phyloP scores from a whole-genome alignment of 805 yeast genomes.

The Saccharomycopsis fermentans region DNA sequence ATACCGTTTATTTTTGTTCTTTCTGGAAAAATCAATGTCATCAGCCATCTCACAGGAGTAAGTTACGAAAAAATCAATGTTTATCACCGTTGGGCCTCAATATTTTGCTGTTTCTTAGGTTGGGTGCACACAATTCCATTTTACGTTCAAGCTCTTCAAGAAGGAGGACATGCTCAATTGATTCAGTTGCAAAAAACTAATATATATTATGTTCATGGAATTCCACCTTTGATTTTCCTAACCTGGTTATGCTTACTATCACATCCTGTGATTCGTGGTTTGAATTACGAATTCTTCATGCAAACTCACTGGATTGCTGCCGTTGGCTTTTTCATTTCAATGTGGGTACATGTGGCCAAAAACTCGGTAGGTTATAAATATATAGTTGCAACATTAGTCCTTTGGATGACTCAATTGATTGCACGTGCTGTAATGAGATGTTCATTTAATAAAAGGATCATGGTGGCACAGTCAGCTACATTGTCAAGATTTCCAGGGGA shows the following conservation, averaged over 20 bases:
- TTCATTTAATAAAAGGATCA: slow-evolving; percentile 29
- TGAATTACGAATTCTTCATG: slow-evolving; percentile 37
- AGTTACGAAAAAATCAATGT: slow-evolving; percentile 46
- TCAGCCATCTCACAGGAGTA: slow-evolving; percentile 40
- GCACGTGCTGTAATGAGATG: slow-evolving; percentile 39
- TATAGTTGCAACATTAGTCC: slow-evolving; percentile 40
- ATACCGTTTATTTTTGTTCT: slow-evolving; percentile 41
- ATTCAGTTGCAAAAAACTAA: slow-evolving; percentile 21
- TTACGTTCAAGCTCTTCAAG: slow-evolving; percentile 32
- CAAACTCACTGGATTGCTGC: slow-evolving; percentile 47
- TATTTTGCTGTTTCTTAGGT: slow-evolving; percentile 27
- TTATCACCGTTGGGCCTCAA: slow-evolving; percentile 40
- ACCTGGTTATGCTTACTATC: slow-evolving; percentile 35
- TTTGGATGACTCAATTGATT: slow-evolving; percentile 40
- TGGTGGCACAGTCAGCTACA: slow-evolving; percentile 30
- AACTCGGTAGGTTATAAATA: slow-evolving; percentile 31
- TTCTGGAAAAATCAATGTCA: slow-evolving; percentile 43
- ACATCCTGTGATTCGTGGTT: slow-evolving; percentile 31
- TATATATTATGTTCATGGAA: slow-evolving; percentile 29
- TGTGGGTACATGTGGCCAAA: slow-evolving; percentile 35
- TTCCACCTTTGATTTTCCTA: slow-evolving; percentile 39
- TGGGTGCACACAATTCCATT: slow-evolving; percentile 45
- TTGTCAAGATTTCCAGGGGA: background rate
- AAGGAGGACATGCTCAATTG: slow-evolving; percentile 37
- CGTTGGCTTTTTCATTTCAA: slow-evolving; percentile 36